Base-by-base conservation (phyloP, 148 eudicot species). In the Camellia sinensis region DNA sequence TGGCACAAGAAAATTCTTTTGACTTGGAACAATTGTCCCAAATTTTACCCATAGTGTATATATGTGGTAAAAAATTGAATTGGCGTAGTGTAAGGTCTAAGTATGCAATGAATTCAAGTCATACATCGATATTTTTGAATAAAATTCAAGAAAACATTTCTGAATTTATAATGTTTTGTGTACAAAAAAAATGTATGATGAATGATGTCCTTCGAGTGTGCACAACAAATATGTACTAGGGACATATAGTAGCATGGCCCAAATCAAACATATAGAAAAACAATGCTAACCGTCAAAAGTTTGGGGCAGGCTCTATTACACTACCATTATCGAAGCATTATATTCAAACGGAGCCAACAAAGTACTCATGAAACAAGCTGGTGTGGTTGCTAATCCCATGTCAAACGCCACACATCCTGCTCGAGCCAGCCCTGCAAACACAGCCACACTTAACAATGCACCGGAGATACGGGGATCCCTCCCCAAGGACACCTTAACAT, bases 341-440 rank as follows among this genome's bases (percentile, higher is more conserved):
- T 88, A 95, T 3, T 45, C 57, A 86, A 93, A 93, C 3, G 91
- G 91, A 79, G 93, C 80, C 89, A 93, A 83, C 82, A 95, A 60
- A 62, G 97, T 95, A 80, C 97, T 93, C 99, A 93, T 93, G 81
- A 95, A 95, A 81, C 99, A 95, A 65, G 99, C 97, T 6, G 99
- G 99, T 1, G 99, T 93, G 63, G 99, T 95, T 14, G 99, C 97
- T 66, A 95, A 89, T 7, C 97, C 99, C 97, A 93, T 92, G 19
- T 93, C 97, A 73, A 87, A 89, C 76, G 64, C 83, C 70, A 80
- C 52, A 67, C 97, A 93, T 18, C 97, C 95, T 21, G 90, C 97
- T 48, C 91, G 76, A 37, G 82, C 89, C 37, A 95, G 92, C 7
- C 99, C 99, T 3, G 95, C 87, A 80, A 92, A 89, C 14, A 95